Evolutionary conservation across 2,329 filamentous ascomycete genomes (phyloP), one percentile per base, ranked within the genome.

Genomic region (Alternaria tenuissima): DNA sequence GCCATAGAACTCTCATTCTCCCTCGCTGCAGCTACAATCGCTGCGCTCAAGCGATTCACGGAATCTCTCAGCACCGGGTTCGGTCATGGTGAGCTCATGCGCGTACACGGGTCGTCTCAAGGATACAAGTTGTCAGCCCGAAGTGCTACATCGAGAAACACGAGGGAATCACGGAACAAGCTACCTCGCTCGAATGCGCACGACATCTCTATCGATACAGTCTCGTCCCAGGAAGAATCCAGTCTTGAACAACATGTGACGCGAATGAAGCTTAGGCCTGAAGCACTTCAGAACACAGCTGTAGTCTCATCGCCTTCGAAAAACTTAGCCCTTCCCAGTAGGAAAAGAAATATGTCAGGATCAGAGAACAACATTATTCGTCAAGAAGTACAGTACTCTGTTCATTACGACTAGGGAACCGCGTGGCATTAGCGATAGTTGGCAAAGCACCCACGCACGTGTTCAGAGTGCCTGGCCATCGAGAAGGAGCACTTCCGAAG

Each of bases 51-150:
- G 52, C 56, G 52, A 7, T 65, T 61, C 38, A 59, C 63, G 5
- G 63, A 65, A 26, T 63, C 53, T 11, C 52, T 65, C 12, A 63
- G 61, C 24, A 65, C 63, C 2, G 63, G 63, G 1, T 65, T 63
- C n/a, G 63, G 63, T 9, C 61, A 65, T 16, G 61, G 63, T 7
- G 61, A 63, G 52, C 43, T 61, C 18, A 61, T 65, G 22, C 57
- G 63, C 5, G 44, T 63, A 5, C 57, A 63, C 28, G 52, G 52
- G 0, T 38, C 53, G 14, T 61, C 61, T 7, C 44, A 63, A 32
- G 16, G 26, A 14, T 59, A 65, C 44, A 59, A 63, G 18, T 32
- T 59, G 48, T 65, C 57, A 2, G 55, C 42, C 46, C 52, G 42
- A 7, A 63, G 61, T 39, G 32, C 47, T 54, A n/a, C 39, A 16